A percentile compares a stretch with the other conserved stretches of the same genome.
These are phyloP conservation scores for Ampelomyces quisqualis DNA, from an alignment of 2,329 filamentous ascomycete species.

Conservation along the genomic window DNA sequence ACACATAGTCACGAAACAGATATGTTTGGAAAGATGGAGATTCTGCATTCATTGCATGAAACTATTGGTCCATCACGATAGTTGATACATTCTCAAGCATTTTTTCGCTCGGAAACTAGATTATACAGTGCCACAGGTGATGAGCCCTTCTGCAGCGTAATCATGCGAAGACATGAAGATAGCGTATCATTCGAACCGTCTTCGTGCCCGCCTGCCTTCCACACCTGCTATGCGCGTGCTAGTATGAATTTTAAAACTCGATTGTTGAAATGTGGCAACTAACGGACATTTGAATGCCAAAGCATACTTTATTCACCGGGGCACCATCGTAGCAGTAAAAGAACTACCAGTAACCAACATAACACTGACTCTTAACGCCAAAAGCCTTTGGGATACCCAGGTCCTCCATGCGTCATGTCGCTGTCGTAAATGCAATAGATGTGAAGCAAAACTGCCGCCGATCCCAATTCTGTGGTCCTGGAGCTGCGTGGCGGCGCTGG, in stretches of 20 bases:
- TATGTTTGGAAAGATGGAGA: not conserved
- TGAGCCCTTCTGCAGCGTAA: slow-evolving; percentile 5
- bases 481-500: slow-evolving; percentile 8
- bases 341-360: slow-evolving; percentile 29
- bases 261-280: not conserved
- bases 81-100: slow-evolving; percentile 13
- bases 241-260: slow-evolving; percentile 14
- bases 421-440: slow-evolving; percentile 46
- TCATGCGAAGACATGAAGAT: slow-evolving; percentile 5
- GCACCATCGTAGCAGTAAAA: slow-evolving; percentile 12
- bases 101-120: slow-evolving; percentile 10
- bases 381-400: slow-evolving; percentile 22
- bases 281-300: slow-evolving; percentile 4
- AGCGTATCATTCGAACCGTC: slow-evolving; percentile 3
- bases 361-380: slow-evolving; percentile 36
- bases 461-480: slow-evolving; percentile 6
- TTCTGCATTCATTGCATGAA: slow-evolving; percentile 10
- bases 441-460: slow-evolving; percentile 26
- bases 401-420: slow-evolving; percentile 40
- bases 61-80: slow-evolving; percentile 9
- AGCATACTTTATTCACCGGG: slow-evolving; percentile 14
- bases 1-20: not conserved
- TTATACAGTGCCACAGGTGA: slow-evolving; percentile 20
- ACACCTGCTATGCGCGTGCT: slow-evolving; percentile 13
- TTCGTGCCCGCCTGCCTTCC: not conserved